Conservation (phyloP, 208 protist genomes). For the Leishmania mexicana region DNA sequence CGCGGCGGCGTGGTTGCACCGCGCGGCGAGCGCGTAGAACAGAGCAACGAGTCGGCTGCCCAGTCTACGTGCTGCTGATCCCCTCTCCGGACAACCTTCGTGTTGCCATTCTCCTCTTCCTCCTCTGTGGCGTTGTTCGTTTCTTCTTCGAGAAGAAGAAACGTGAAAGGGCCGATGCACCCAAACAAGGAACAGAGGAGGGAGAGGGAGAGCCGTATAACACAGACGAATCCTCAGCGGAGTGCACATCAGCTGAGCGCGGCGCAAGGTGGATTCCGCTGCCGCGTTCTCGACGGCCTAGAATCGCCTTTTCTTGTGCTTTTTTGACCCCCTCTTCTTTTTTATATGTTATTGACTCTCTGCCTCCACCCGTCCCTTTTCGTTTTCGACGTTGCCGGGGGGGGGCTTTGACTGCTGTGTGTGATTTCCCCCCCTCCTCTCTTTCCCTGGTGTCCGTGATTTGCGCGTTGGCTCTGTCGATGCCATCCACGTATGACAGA, state of each 20-base stretch:
- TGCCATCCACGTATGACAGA: neutral
- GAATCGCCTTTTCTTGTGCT: neutral
- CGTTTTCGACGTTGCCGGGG: slow-evolving; percentile 3
- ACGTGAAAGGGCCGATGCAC: neutral
- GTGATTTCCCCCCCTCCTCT: neutral
- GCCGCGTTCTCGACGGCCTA: neutral
- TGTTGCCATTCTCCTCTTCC: neutral
- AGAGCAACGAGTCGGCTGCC: slow-evolving; percentile 23
- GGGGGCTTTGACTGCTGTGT: neutral
- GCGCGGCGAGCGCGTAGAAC: slow-evolving; percentile 30
- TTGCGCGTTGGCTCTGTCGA: neutral
- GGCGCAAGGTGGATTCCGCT: neutral
- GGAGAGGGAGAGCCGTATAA: neutral
- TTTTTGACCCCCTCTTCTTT: slow-evolving; percentile 17
- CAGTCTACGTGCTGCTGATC: slow-evolving; percentile 40
- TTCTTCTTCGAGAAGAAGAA: neutral
- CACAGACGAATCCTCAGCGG: neutral
- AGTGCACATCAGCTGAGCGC: neutral
- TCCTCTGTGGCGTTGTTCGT: neutral
- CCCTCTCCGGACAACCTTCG: neutral
- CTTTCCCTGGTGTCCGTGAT: neutral
- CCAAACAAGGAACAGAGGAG: neutral
- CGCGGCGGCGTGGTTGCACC: slow-evolving; percentile 29
- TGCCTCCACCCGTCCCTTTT: neutral
- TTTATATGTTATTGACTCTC: neutral